phyloP scores from a whole-genome alignment of 768 basidiomycete genomes.

The Hypsizygus marmoreus region DNA sequence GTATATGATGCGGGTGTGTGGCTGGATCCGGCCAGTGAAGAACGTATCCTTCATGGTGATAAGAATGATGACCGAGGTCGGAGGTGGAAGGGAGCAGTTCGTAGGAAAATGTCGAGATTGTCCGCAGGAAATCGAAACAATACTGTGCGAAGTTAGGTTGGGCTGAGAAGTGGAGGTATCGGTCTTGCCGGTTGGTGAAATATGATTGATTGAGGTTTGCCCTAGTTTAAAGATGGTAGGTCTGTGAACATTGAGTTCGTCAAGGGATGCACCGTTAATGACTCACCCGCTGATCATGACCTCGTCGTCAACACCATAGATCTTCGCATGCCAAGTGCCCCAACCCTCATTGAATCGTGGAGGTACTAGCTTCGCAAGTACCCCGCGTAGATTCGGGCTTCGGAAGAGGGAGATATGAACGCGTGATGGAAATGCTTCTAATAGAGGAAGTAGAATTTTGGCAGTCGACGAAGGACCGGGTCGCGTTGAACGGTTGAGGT shows the following conservation, averaged over 20 bases:
- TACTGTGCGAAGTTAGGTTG: conserved; percentile 76
- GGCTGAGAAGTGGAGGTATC: conserved; percentile 75
- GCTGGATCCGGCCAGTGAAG: conserved; percentile 69
- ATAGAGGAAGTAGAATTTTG: conserved; percentile 68
- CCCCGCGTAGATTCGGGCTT: conserved; percentile 79
- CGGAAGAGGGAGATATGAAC: conserved; percentile 83
- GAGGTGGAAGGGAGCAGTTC: conserved; percentile 32
- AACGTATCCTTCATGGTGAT: conserved; percentile 43
- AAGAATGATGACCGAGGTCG: conserved; percentile 26
- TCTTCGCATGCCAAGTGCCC: conserved; percentile 98
- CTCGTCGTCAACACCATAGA: conserved; percentile 92
- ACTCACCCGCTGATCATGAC: conserved; percentile 89
- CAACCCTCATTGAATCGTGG: conserved; percentile 97
- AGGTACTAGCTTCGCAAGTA: conserved; percentile 78
- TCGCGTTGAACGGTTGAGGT: conserved; percentile 79
- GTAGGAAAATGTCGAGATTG: conserved; percentile 75
- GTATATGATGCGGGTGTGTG: conserved; percentile 71
- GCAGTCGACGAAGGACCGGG: conserved; percentile 71
- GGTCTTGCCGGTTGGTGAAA: conserved; percentile 93
- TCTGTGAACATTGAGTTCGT: background rate
- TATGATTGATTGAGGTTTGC: conserved; percentile 94
- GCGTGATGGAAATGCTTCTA: conserved; percentile 69
- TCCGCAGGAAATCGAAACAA: conserved; percentile 75
- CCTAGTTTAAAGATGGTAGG: conserved; percentile 39
- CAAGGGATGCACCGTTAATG: too few species aligned